These are phyloP conservation scores for Pestalotiopsis sp. DNA, from an alignment of 2,329 filamentous ascomycete genomes.

Conservation along the genomic window DNA sequence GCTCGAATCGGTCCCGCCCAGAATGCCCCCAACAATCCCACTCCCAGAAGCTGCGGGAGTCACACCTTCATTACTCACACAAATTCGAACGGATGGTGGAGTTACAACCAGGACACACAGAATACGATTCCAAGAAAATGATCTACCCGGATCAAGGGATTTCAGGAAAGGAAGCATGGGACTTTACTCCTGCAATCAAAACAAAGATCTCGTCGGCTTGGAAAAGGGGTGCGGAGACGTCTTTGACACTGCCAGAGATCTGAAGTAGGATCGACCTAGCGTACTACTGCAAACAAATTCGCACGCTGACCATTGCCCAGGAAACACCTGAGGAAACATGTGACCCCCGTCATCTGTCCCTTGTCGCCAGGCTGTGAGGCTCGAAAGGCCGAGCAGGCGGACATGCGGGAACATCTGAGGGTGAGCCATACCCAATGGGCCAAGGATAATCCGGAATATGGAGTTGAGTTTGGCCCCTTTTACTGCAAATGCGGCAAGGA, in stretches of 20 bases:
- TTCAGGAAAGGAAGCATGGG: neutral
- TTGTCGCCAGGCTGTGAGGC: neutral
- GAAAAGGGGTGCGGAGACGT: neutral
- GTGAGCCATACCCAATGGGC: neutral
- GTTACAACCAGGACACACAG: neutral
- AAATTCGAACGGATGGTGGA: too few species aligned
- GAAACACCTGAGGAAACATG: constrained; percentile 11
- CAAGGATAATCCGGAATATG: neutral
- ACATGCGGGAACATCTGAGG: constrained; percentile 8
- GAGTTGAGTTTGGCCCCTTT: neutral
- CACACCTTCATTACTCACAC: neutral
- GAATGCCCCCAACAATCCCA: neutral
- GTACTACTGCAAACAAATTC: neutral
- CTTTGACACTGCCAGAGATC: neutral
- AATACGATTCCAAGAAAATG: neutral
- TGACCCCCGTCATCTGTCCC: constrained; percentile 10
- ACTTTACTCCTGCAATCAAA: neutral
- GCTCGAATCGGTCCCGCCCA: neutral
- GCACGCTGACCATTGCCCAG: neutral
- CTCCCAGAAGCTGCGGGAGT: neutral
- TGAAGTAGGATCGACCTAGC: neutral
- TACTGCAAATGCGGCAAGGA: neutral
- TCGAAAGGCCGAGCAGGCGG: neutral
- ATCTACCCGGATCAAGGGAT: neutral
- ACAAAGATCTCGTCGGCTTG: neutral